Base-by-base conservation (phyloP, 352 stramenopile species). In the Phytophthora europaea region DNA sequence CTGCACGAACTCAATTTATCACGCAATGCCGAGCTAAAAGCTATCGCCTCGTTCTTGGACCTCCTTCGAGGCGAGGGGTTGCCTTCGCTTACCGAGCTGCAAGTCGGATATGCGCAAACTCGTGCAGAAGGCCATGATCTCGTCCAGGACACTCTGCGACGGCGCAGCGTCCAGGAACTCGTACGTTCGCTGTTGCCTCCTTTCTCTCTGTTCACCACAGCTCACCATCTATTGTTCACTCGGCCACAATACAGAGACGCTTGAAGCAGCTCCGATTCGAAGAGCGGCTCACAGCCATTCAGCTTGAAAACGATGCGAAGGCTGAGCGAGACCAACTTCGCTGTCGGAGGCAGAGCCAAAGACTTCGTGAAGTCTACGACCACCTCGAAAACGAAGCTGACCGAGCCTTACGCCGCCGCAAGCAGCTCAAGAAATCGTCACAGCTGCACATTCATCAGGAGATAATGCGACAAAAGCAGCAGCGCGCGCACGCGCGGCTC, bases 371-470 rank as follows among this genome's bases (percentile, higher is more conserved):
- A 40, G 65, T 74, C 33, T 90, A 90, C 65, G 78, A 92, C 56
- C 74, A 79, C 48, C 72, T 89, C 59, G 83, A 90, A 55, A 85
- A 71, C 60, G 79, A 87, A 66, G 84, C 81, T 18, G 83, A 90
- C 18, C 75, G 77, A 57, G 83, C 83, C 12, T 72, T 92, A 18
- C 77, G 79, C 7, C 75, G 81, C 0, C 82, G 83, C 61, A 92
- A 90, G 65, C 71, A 76, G 20, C 67, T 82, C 10, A 84, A 81
- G 40, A 92, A 90, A 67, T 83, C 81, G 7, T 70, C 79, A n/a
- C 82, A 90, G 36, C 63, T 92, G n/a, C 65, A 80, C 40, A 88
- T 92, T 61, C 75, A 84, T 57, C 78, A 92, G 48, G 84, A 90
- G 58, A 92, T 92, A 52, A 34, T 67, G 50, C 72, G 64, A 0